Evolutionary conservation across 129 eudicot species (phyloP).

Genomic region (Flaveria ramosissima): DNA sequence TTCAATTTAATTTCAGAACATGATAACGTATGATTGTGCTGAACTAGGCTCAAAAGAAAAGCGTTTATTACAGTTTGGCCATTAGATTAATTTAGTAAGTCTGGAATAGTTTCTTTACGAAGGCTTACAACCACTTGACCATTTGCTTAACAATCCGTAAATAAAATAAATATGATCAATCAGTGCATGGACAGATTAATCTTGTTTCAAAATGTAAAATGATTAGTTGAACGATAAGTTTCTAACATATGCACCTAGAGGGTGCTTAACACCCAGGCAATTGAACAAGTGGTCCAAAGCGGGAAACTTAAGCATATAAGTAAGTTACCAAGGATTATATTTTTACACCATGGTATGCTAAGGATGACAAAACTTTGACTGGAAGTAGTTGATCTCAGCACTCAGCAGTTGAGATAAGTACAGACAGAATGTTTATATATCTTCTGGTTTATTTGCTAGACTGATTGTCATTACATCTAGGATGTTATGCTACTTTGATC

Average conservation of each 20-base stretch:
- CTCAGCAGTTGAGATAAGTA: constrained; percentile 2
- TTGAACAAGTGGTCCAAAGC: background rate
- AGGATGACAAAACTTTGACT: background rate
- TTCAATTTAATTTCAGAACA: background rate
- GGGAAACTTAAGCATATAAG: background rate
- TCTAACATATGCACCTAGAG: too few relatives aligned
- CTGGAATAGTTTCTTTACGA: background rate
- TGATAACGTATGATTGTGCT: background rate
- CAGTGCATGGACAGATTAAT: background rate
- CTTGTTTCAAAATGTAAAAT: constrained; percentile 12
- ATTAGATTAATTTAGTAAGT: background rate
- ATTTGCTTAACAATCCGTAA: background rate
- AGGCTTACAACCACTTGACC: background rate
- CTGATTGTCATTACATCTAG: background rate
- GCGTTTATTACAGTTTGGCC: background rate
- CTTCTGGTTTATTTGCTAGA: constrained; percentile 1
- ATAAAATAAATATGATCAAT: background rate
- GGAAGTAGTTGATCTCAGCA: background rate
- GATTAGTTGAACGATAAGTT: background rate
- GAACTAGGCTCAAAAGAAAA: background rate
- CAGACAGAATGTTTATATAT: background rate
- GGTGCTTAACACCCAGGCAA: background rate
- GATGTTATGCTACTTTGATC: constrained; percentile 22
- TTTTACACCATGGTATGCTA: background rate
- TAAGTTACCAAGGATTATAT: background rate